Conservation (phyloP, 2,329 filamentous ascomycete species). For the Penicillium occitanis region DNA sequence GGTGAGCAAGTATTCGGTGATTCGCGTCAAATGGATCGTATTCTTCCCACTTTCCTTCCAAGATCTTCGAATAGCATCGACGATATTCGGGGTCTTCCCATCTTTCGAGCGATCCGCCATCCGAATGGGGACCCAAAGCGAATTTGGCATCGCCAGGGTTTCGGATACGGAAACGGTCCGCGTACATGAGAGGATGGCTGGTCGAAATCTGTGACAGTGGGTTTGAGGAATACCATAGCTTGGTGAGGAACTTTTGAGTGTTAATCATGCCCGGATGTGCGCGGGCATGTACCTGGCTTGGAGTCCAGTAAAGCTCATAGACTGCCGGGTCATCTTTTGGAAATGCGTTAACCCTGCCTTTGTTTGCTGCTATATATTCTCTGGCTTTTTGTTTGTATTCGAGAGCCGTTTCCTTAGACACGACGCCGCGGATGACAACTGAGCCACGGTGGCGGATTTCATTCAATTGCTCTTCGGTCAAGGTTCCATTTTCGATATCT, state of each 20-base stretch:
- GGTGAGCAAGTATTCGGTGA: constrained; percentile 65
- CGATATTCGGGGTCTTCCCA: constrained; percentile 73
- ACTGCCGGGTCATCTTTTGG: constrained; percentile 67
- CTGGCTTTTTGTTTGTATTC: constrained; percentile 64
- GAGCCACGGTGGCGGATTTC: constrained; percentile 62
- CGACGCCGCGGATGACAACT: constrained; percentile 64
- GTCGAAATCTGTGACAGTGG: constrained; percentile 50
- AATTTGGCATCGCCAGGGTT: constrained; percentile 70
- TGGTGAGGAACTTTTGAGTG: constrained; percentile 63
- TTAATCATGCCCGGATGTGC: constrained; percentile 63
- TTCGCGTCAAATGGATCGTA: constrained; percentile 82
- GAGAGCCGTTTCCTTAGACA: constrained; percentile 63
- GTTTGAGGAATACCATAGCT: constrained; percentile 61
- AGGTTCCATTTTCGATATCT: constrained; percentile 30
- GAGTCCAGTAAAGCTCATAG: constrained; percentile 48
- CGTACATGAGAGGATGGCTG: constrained; percentile 65
- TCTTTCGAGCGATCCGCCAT: constrained; percentile 71
- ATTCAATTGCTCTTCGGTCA: constrained; percentile 8
- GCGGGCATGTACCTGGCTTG: constrained; percentile 66
- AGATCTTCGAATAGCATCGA: constrained; percentile 70
- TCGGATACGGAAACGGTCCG: constrained; percentile 70
- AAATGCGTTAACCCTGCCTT: constrained; percentile 56
- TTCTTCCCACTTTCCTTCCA: constrained; percentile 72
- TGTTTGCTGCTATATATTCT: constrained; percentile 65
- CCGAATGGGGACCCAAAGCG: constrained; percentile 70